Evolutionary conservation across 176 grass and related monocot species (phyloP), one percentile per base, ranked within the genome.

Genomic region (Musa acuminata): DNA sequence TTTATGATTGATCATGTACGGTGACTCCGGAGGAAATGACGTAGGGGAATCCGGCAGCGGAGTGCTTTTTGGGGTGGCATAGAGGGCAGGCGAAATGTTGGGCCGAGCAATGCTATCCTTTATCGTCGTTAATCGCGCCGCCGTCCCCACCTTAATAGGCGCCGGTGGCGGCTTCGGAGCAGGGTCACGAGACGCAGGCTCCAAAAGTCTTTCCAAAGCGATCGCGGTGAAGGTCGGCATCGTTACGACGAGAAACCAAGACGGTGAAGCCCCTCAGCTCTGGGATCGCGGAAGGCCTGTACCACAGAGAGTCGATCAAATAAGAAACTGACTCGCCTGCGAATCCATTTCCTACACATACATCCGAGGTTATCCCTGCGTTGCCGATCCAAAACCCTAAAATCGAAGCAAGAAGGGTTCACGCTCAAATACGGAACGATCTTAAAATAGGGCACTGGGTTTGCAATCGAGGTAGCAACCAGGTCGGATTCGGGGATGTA

Each of bases 1-100:
- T 11, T 98, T 98, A 64, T 98, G 88, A 78, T 91, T 98, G 86
- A 98, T 77, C 25, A 98, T 55, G 49, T 98, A 98, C 0, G 94
- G 94, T 9, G 94, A 98, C 52, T 84, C 82, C 26, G 87, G 87
- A 0, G 87, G 84, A 64, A 89, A 98, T 1, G 84, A 98, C 3
- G 90, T 92, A 58, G 79, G 74, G 14, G 86, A 87, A 59, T 91
- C 94, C 0, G 87, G 90, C 73, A 98, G 82, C 0, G 85, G 66
- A 1, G 86, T 91, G 80, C 63, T 85, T 78, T 87, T 80, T 0
- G 90, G 88, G 48, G 94, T 93, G 48, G 90, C 71, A 55, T 98
- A 98, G 63, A 93, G 88, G 0, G 84, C 80, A 5, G 90, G 90
- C 16, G 78, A 88, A 11, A 87, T 86, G 63, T 83, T 85, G 1